Evolutionary conservation across 768 basidiomycete species (phyloP), one percentile per base, ranked within the genome.

Genomic region (Lanmaoa rubissima): DNA sequence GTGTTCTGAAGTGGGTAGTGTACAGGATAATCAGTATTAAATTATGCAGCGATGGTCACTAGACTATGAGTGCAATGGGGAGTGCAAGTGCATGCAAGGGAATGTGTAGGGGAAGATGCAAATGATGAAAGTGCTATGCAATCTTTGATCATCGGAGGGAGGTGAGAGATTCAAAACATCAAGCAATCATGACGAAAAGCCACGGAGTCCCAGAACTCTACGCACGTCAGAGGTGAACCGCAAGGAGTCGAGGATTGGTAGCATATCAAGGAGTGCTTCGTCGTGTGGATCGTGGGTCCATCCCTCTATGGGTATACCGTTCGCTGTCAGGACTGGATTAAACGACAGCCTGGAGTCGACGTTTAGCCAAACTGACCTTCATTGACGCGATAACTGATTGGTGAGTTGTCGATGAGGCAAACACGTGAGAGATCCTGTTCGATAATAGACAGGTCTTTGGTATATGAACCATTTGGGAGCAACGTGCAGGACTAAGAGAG

Each of bases 261-360:
- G 77, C 49, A 98, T 82, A 76, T 98, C 95, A 54, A 99, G 86
- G 54, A 99, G 78, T 21, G 96, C 97, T 74, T 98, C 93, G 75
- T 99, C 97, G 57, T 87, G 85, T 34, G 93, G 95, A 74, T 99
- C 97, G 58, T 94, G 88, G 24, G 94, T 98, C 97, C 97, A 98
- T 48, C 97, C 97, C 79, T 98, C 96, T 74, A 99, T 93, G 35
- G 97, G 97, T 67, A 99, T 94, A 51, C 94, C 97, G 71, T 99
- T 99, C 51, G 92, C 97, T 98, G 70, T 54, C 26, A 38, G 10
- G 10, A 48, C 17, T 24, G 5, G 19, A 43, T 65, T 43, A 53
- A 45, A 48, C 17, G 46, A 51, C 36, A 51, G 13, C 19, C 9
- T 38, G 31, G n/a, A 41, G 31, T 38, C 31, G 12, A 43, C 46